Evolutionary conservation across 495 filamentous ascomycete species (phyloP).

Genomic region (Tetracladium setigerum): DNA sequence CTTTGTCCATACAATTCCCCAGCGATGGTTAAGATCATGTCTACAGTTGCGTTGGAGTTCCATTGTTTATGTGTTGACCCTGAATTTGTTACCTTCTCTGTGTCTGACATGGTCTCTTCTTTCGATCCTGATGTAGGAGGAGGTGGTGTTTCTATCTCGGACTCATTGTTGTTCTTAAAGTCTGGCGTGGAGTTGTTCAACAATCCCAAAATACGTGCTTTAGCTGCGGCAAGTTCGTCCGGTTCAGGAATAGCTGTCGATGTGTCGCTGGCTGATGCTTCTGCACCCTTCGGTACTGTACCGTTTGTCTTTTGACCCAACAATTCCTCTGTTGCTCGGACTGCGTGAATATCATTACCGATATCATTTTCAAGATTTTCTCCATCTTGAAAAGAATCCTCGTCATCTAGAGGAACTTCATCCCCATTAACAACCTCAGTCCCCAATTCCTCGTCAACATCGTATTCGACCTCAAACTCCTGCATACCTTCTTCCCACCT

Average conservation of each 20-base stretch:
- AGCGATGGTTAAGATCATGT: constrained; percentile 86
- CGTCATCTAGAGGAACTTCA: constrained; percentile 23
- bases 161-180: constrained; percentile 8
- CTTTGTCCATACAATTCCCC: constrained; percentile 88
- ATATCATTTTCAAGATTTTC: constrained; percentile 26
- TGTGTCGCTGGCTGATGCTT: neutral
- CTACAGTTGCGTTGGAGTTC: constrained; percentile 57
- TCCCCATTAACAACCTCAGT: constrained; percentile 18
- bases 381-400: constrained; percentile 19
- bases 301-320: too few relatives aligned
- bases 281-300: neutral
- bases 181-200: constrained; percentile 34
- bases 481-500: constrained; percentile 19
- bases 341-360: constrained; percentile 9
- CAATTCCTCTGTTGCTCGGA: too few relatives aligned
- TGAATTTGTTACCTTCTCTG: constrained; percentile 22
- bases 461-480: constrained; percentile 25
- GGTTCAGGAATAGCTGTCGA: neutral
- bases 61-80: neutral
- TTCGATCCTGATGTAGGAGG: neutral
- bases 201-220: constrained; percentile 44
- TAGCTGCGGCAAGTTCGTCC: constrained; percentile 12
- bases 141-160: neutral
- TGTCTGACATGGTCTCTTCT: neutral
- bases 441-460: constrained; percentile 22